Evolutionary conservation across 306 rosid genomes (phyloP).

Genomic region (Citrullus amarus): DNA sequence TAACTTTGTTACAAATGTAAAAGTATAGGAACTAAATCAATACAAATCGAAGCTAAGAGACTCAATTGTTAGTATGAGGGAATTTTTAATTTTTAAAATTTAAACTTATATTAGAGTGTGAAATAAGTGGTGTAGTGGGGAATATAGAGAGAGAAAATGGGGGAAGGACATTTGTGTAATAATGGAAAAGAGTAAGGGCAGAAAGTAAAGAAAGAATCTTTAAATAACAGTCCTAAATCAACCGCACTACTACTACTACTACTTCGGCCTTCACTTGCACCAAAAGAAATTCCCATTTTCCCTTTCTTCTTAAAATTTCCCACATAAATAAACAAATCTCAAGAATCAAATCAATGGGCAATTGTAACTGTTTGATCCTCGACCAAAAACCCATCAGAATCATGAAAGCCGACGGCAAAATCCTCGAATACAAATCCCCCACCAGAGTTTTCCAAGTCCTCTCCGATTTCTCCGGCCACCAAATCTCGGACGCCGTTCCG

Average conservation of each 20-base stretch:
- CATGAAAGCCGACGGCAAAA: constrained; percentile 63
- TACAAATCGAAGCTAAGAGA: too few relatives aligned
- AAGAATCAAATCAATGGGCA: constrained; percentile 31
- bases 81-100: too few relatives aligned
- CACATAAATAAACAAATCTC: too few relatives aligned
- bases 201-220: not conserved
- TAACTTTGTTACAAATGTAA: too few relatives aligned
- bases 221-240: not conserved
- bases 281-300: not conserved
- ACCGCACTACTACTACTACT: not conserved
- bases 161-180: not conserved
- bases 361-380: constrained; percentile 58
- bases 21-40: too few relatives aligned
- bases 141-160: not conserved
- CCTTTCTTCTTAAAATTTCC: not conserved
- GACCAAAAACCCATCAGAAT: constrained; percentile 40
- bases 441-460: constrained; percentile 41
- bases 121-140: too few relatives aligned
- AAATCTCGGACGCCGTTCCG: constrained; percentile 42
- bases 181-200: not conserved
- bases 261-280: not conserved
- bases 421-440: constrained; percentile 61
- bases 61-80: too few relatives aligned
- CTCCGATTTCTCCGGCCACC: constrained; percentile 49
- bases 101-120: too few relatives aligned